Evolutionary conservation across 2,329 filamentous ascomycete species (phyloP).

Genomic region (Botryotinia narcissicola): DNA sequence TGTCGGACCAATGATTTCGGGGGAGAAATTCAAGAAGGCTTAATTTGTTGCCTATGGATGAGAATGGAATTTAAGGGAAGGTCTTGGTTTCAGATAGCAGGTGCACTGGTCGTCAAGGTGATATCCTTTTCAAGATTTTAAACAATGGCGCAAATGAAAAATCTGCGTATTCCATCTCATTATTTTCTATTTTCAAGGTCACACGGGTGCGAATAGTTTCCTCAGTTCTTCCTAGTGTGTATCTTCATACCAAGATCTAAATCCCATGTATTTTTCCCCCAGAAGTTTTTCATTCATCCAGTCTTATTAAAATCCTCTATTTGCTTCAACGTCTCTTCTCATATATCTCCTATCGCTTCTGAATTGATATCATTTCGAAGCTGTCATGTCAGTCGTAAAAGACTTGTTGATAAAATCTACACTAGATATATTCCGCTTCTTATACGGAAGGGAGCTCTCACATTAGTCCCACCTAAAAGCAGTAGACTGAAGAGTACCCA

Average conservation of each 20-base stretch:
- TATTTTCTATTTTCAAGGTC: not conserved
- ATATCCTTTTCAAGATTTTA: not conserved
- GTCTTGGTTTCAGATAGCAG: not conserved
- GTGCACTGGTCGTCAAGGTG: not conserved
- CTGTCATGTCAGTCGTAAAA: not conserved
- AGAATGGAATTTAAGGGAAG: not conserved
- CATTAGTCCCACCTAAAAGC: not conserved
- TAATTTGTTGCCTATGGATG: not conserved
- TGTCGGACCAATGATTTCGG: not conserved
- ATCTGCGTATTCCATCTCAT: not conserved
- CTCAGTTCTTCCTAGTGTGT: not conserved
- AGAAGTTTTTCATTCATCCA: not conserved
- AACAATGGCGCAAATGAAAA: not conserved
- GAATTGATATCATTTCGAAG: not conserved
- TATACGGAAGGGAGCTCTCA: not conserved
- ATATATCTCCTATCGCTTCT: not conserved
- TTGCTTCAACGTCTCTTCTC: not conserved
- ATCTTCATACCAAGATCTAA: not conserved
- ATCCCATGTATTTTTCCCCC: not conserved
- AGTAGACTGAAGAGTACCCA: too few relatives aligned
- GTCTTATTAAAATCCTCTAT: not conserved
- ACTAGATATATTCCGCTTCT: not conserved
- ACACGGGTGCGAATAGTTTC: not conserved
- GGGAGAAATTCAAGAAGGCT: conserved; percentile 12
- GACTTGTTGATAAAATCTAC: not conserved